Evolutionary conservation across 768 basidiomycete species (phyloP), one percentile per base, ranked within the genome.

Genomic region (Jaapia argillacea): DNA sequence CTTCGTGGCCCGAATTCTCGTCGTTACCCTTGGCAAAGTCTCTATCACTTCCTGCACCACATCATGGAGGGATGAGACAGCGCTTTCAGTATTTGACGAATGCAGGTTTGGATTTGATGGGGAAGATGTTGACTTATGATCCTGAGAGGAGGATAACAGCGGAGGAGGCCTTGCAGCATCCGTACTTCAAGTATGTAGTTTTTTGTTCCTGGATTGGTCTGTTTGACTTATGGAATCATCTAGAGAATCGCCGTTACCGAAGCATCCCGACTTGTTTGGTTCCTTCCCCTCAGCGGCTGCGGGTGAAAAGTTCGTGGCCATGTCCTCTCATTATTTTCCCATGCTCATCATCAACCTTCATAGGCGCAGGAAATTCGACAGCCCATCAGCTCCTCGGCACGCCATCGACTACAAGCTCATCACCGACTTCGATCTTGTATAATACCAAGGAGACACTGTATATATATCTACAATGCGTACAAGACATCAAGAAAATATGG

Each of bases 201-300:
- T 1, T 31, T 41, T 50, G 38, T 13, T 22, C n/a, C n/a, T n/a
- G n/a, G 13, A 37, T 35, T 45, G 6, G 20, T 21, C 22, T 16
- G n/a, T 5, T 48, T 16, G 38, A 33, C 43, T 35, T 24, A 14
- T 43, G 7, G 18, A 25, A 21, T 43, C 22, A 5, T 42, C 22
- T 48, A 96, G 91, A 4, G 96, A 98, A 64, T 84, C 90, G 0
- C 96, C 96, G 0, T 64, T 88, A 27, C 96, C 96, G 0, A 98
- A 99, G 58, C 93, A 98, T 59, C 88, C 91, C 13, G 91, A 94
- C 56, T 66, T 98, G 46, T 98, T 99, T 64, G 77, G 86, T 1
- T 93, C 90, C 2, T 99, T 98, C 62, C 96, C 96, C 24, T 93
- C 89, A 27, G 79, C 85, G 21, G 96, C 96, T 20, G 94, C 93